These are phyloP conservation scores for Raffaelea arxii DNA, from an alignment of 2,329 filamentous ascomycete species.

Conservation along the genomic window DNA sequence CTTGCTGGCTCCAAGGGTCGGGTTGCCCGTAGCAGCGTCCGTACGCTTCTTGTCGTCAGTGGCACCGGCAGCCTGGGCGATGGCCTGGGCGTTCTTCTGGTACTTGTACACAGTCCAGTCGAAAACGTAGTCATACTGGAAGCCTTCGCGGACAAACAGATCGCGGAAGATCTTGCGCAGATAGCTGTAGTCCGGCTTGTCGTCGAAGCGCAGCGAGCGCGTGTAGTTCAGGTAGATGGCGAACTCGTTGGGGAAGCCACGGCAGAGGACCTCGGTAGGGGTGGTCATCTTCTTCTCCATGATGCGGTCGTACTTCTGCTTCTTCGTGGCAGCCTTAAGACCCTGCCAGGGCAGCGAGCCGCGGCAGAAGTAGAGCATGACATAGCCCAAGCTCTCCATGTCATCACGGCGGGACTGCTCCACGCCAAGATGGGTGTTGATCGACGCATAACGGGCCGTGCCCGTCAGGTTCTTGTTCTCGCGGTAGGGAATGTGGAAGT, in stretches of 20 bases:
- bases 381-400: slow-evolving; percentile 97
- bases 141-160: slow-evolving; percentile 95
- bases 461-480: slow-evolving; percentile 99
- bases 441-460: slow-evolving; percentile 95
- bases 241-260: slow-evolving; percentile 98
- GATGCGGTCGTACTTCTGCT: slow-evolving; percentile 99
- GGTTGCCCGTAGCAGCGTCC: slow-evolving; percentile 53
- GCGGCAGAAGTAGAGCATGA: slow-evolving; percentile 99
- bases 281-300: slow-evolving; percentile 99
- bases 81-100: slow-evolving; percentile 97
- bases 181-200: slow-evolving; percentile 99
- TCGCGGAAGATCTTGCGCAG: slow-evolving; percentile 99
- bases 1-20: slow-evolving; percentile 31
- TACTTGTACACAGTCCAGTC: slow-evolving; percentile 99
- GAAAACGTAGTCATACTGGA: slow-evolving; percentile 99
- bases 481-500: slow-evolving; percentile 98
- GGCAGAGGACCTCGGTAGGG: slow-evolving; percentile 94
- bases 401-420: slow-evolving; percentile 99
- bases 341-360: slow-evolving; percentile 98
- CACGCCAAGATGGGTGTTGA: slow-evolving; percentile 97
- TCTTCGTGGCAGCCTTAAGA: slow-evolving; percentile 96
- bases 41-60: slow-evolving; percentile 69
- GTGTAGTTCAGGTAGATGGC: slow-evolving; percentile 99
- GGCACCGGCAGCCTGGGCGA: slow-evolving; percentile 72
- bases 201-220: slow-evolving; percentile 94